phyloP scores from a whole-genome alignment of 805 yeast genomes.

The Pichia nakasei region DNA sequence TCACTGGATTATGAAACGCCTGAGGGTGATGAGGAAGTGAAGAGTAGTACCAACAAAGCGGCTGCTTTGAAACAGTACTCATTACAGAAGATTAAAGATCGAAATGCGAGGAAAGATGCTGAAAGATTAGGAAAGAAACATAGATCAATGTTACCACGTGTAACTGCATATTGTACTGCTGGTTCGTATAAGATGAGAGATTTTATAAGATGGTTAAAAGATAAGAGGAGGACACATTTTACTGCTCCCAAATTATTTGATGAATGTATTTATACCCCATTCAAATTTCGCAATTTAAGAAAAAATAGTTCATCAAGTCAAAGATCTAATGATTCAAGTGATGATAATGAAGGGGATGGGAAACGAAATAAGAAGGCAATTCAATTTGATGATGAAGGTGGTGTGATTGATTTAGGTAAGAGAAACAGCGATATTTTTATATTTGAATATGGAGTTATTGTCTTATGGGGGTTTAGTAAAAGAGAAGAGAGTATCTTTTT shows the following conservation, averaged over 20 bases:
- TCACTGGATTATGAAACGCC: slow-evolving; percentile 30
- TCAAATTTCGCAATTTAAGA: slow-evolving; percentile 62
- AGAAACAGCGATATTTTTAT: slow-evolving; percentile 71
- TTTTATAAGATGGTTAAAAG: slow-evolving; percentile 74
- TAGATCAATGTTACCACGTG: slow-evolving; percentile 79
- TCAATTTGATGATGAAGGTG: slow-evolving; percentile 87
- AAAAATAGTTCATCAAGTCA: slow-evolving; percentile 23
- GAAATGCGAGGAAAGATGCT: slow-evolving; percentile 88
- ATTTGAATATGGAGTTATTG: slow-evolving; percentile 95
- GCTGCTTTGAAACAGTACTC: slow-evolving; percentile 31
- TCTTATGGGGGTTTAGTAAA: slow-evolving; percentile 89
- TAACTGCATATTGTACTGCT: slow-evolving; percentile 94
- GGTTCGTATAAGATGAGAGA: slow-evolving; percentile 88
- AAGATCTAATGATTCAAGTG: neutral
- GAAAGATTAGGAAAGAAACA: slow-evolving; percentile 84
- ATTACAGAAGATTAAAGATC: slow-evolving; percentile 78
- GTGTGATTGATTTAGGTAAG: slow-evolving; percentile 82
- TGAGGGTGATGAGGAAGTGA: slow-evolving; percentile 13
- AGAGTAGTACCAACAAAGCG: slow-evolving; percentile 37
- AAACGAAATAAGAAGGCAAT: slow-evolving; percentile 27
- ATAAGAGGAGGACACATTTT: slow-evolving; percentile 61
- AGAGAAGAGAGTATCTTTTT: slow-evolving; percentile 78
- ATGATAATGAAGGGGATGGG: neutral
- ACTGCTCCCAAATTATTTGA: slow-evolving; percentile 84
- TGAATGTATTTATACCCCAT: slow-evolving; percentile 91